phyloP scores from a whole-genome alignment of 306 rosid genomes.

The Sechiopsis laciniata region DNA sequence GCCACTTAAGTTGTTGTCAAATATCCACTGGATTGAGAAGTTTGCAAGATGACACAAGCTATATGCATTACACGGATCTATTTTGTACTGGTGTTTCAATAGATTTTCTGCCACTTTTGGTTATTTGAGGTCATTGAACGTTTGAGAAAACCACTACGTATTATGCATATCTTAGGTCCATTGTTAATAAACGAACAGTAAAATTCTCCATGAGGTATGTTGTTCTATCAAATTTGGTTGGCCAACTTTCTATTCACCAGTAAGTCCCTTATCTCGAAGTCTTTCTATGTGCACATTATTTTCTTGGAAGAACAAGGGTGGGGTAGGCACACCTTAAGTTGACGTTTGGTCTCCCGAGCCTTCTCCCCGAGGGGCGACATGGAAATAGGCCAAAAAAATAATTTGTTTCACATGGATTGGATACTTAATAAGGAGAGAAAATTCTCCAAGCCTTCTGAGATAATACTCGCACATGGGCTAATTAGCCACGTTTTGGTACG shows the following conservation, averaged over 20 bases:
- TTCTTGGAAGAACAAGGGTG: not conserved
- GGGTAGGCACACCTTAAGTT: not conserved
- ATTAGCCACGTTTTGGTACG: not conserved
- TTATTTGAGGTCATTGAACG: not conserved
- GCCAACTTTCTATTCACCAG: not conserved
- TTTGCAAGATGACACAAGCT: not conserved
- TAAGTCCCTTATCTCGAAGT: not conserved
- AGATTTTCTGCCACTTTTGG: not conserved
- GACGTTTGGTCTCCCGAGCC: not conserved
- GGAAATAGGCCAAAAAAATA: not conserved
- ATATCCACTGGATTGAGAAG: not conserved
- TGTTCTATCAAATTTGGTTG: not conserved
- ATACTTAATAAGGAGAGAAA: not conserved
- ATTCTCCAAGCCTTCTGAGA: not conserved
- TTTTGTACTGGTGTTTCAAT: not conserved
- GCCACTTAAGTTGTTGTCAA: slow-evolving; percentile 5
- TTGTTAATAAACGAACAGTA: not conserved
- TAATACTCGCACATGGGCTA: not conserved
- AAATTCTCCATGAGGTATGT: not conserved
- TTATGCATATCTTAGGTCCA: not conserved
- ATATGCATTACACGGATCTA: not conserved
- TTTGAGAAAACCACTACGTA: not conserved
- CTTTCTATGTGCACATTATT: not conserved
- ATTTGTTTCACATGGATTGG: not conserved
- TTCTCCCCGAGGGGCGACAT: not conserved